phyloP scores from a whole-genome alignment of 495 filamentous ascomycete species.

The Margaritispora aquatica region DNA sequence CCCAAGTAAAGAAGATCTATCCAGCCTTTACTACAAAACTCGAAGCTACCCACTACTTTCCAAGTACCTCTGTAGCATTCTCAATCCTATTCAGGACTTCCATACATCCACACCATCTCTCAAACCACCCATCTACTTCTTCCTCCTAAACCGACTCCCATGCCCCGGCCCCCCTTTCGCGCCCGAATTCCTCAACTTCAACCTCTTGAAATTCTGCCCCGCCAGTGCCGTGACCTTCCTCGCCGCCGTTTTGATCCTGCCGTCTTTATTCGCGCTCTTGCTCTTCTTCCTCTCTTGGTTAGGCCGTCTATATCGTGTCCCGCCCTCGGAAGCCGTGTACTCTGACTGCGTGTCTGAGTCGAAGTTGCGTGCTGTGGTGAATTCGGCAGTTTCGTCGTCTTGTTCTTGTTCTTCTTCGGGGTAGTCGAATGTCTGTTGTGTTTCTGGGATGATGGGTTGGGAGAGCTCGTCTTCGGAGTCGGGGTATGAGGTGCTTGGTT shows the following conservation, averaged over 20 bases:
- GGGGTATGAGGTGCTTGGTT: not conserved
- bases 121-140: slow-evolving; percentile 24
- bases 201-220: slow-evolving; percentile 73
- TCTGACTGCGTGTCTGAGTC: slow-evolving; percentile 33
- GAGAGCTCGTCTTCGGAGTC: slow-evolving; percentile 27
- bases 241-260: slow-evolving; percentile 45
- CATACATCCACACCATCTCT: no score
- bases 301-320: slow-evolving; percentile 23
- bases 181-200: slow-evolving; percentile 68
- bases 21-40: no score
- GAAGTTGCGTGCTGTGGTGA: slow-evolving; percentile 26
- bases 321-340: slow-evolving; percentile 21
- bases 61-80: no score
- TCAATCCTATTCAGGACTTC: no score
- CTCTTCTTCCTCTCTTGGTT: slow-evolving; percentile 31
- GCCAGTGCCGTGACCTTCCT: slow-evolving; percentile 68
- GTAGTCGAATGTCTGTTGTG: no score
- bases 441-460: slow-evolving; percentile 36
- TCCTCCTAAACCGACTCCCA: slow-evolving; percentile 43
- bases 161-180: slow-evolving; percentile 43
- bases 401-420: no score
- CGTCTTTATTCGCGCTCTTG: slow-evolving; percentile 32
- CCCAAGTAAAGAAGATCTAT: no score
- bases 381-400: slow-evolving; percentile 20
- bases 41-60: no score